These are phyloP conservation scores for Triglochin maritima DNA, from an alignment of 106 monocot genomes.

Conservation along the genomic window DNA sequence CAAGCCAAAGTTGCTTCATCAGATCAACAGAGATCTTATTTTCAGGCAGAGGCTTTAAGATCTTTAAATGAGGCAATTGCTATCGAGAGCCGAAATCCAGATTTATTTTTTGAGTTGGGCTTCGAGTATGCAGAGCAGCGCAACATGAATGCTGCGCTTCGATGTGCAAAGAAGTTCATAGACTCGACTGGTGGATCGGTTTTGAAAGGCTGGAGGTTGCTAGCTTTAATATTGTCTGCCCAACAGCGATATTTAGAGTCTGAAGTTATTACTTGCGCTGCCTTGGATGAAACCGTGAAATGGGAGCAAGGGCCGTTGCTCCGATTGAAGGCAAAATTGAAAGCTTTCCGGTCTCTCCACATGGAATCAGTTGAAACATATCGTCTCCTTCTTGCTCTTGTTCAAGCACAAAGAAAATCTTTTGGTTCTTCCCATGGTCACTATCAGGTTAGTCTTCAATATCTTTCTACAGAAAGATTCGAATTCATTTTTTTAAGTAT, in stretches of 20 bases:
- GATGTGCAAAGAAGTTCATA: conserved; percentile 73
- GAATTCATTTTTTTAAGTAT: no score
- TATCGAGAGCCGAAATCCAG: conserved; percentile 42
- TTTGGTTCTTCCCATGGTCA: conserved; percentile 33
- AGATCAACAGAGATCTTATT: conserved; percentile 56
- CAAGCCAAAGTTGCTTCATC: conserved; percentile 69
- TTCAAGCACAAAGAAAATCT: conserved; percentile 86
- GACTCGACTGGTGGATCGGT: conserved; percentile 85
- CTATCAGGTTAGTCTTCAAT: conserved; percentile 39
- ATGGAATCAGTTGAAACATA: conserved; percentile 79
- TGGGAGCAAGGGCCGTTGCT: conserved; percentile 82
- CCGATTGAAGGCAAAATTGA: conserved; percentile 84
- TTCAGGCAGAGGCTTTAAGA: conserved; percentile 64
- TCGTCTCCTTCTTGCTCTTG: conserved; percentile 61
- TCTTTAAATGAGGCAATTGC: conserved; percentile 50
- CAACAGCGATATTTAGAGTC: conserved; percentile 74
- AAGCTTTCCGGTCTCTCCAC: conserved; percentile 57
- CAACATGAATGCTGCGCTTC: conserved; percentile 66
- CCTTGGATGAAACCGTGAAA: conserved; percentile 84
- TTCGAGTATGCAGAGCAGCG: conserved; percentile 63
- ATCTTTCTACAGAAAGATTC: no score
- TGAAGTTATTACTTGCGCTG: conserved; percentile 67
- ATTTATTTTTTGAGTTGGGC: conserved; percentile 60
- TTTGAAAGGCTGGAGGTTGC: conserved; percentile 75
- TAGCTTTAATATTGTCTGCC: conserved; percentile 77